phyloP scores from a whole-genome alignment of 2,329 filamentous ascomycete species.

The Aspergillus fijiensis region DNA sequence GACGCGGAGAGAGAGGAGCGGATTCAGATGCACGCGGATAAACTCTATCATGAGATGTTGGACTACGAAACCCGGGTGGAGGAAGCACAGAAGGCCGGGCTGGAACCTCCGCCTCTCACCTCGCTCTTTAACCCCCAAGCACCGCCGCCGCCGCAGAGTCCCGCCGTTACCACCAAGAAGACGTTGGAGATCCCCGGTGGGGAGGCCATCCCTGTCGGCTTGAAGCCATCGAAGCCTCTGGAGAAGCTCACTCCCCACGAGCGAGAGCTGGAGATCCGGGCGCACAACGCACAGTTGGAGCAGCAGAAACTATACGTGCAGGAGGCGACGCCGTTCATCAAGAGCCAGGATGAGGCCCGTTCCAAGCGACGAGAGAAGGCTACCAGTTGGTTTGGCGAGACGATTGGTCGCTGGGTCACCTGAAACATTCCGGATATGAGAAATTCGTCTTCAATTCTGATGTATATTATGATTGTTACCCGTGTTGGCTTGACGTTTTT shows the following conservation, averaged over 20 bases:
- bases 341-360: constrained; percentile 38
- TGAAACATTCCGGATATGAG: constrained; percentile 17
- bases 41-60: constrained; percentile 82
- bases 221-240: constrained; percentile 40
- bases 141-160: constrained; percentile 14
- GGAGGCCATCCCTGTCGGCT: constrained; percentile 34
- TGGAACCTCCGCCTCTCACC: constrained; percentile 44
- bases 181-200: constrained; percentile 38
- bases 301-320: constrained; percentile 39
- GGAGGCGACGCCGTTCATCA: constrained; percentile 38
- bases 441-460: constrained; percentile 7
- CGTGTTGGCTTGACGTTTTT: background rate
- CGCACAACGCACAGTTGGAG: constrained; percentile 39
- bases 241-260: constrained; percentile 48
- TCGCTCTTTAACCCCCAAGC: constrained; percentile 46
- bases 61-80: constrained; percentile 75
- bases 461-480: constrained; percentile 17
- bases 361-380: constrained; percentile 41
- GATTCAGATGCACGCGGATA: constrained; percentile 95
- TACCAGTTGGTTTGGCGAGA: constrained; percentile 45
- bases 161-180: constrained; percentile 17
- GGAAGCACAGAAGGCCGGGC: constrained; percentile 49
- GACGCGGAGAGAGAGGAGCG: constrained; percentile 72
- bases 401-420: constrained; percentile 43
- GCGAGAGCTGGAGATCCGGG: constrained; percentile 45